Conservation (phyloP, 805 yeast species). For the Lipomyces starkeyi region DNA sequence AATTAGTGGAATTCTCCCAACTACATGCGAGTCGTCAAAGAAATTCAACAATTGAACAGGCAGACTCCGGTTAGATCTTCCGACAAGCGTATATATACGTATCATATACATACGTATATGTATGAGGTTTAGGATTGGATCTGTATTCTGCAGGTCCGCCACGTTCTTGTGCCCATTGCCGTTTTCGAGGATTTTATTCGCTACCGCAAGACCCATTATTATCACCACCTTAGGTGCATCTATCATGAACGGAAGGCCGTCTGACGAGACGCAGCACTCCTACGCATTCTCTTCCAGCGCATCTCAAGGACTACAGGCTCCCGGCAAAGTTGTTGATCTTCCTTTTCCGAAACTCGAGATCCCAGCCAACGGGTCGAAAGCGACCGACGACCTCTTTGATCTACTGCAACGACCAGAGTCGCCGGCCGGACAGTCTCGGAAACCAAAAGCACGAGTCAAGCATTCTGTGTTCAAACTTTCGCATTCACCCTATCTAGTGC, state of each 20-base stretch:
- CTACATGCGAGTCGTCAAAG: no score
- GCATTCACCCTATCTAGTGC: conserved; percentile 10
- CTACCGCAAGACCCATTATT: neutral
- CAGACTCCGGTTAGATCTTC: neutral
- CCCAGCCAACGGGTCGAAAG: neutral
- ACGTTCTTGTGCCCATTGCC: neutral
- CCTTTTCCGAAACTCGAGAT: conserved; percentile 15
- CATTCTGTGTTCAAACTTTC: conserved; percentile 22
- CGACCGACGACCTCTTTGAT: conserved; percentile 12
- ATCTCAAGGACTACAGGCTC: neutral
- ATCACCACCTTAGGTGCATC: neutral
- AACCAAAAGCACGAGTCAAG: conserved; percentile 14
- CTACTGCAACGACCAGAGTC: conserved; percentile 6
- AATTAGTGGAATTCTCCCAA: no score
- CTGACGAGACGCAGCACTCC: neutral
- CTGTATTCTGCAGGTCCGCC: neutral
- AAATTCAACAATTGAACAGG: no score
- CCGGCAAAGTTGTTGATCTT: conserved; percentile 14
- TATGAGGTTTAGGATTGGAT: neutral
- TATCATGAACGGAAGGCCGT: neutral
- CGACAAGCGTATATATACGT: neutral
- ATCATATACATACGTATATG: neutral
- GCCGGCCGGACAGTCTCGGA: neutral
- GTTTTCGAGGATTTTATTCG: neutral
- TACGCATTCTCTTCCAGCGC: conserved; percentile 1